A percentile compares a stretch with the other conserved stretches of the same genome.
Evolutionary conservation across 2,329 filamentous ascomycete species (phyloP).

Genomic region (Sporothrix luriei): DNA sequence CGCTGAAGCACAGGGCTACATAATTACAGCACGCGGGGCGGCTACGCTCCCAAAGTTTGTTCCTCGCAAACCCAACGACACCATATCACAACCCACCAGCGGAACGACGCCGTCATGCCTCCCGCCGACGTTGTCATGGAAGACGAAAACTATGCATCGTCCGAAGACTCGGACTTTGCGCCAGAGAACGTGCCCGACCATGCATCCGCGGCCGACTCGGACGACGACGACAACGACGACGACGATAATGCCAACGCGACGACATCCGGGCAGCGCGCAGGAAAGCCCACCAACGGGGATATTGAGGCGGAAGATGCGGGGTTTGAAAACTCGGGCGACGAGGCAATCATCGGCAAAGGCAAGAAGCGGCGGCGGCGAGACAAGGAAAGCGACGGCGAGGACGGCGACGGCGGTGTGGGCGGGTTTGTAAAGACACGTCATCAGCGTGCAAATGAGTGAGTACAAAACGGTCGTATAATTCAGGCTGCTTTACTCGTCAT

Average conservation of each 20-base stretch:
- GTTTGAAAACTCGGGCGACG: slow-evolving; percentile 72
- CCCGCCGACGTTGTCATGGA: slow-evolving; percentile 47
- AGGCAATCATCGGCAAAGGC: slow-evolving; percentile 66
- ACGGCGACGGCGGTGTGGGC: slow-evolving; percentile 62
- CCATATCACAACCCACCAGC: background rate
- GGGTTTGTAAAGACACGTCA: slow-evolving; percentile 72
- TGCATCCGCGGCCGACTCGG: slow-evolving; percentile 54
- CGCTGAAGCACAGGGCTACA: slow-evolving; percentile 11
- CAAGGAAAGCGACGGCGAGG: slow-evolving; percentile 53
- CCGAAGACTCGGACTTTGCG: slow-evolving; percentile 73
- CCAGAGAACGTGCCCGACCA: slow-evolving; percentile 54
- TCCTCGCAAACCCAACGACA: background rate
- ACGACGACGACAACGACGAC: slow-evolving; percentile 42
- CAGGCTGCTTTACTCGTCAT: too few species aligned
- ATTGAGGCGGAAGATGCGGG: slow-evolving; percentile 51
- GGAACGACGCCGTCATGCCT: slow-evolving; percentile 46
- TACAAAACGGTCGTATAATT: too few species aligned
- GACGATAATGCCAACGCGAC: slow-evolving; percentile 30
- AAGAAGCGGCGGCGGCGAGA: slow-evolving; percentile 55
- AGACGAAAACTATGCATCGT: slow-evolving; percentile 63
- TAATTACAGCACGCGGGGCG: background rate
- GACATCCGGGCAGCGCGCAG: slow-evolving; percentile 31
- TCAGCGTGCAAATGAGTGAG: slow-evolving; percentile 66
- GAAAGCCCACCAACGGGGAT: slow-evolving; percentile 38
- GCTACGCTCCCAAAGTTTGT: too few species aligned